A percentile compares a stretch with the other conserved stretches of the same genome.
These are phyloP conservation scores for Suhomyces chickasaworum DNA, from an alignment of 1,139 yeast genomes.

Conservation along the genomic window DNA sequence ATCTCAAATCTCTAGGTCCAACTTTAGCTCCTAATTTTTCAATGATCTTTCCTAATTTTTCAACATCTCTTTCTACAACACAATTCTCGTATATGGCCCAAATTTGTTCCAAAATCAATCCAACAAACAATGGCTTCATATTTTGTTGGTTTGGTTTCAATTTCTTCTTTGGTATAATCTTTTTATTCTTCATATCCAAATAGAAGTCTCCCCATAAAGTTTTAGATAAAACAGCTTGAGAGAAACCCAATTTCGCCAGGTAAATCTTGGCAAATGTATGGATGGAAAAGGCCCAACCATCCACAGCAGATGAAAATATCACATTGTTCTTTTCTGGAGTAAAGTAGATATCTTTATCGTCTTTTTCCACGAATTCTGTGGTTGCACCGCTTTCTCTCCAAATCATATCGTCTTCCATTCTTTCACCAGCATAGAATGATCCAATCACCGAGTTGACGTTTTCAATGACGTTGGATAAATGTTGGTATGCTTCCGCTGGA, in stretches of 20 bases:
- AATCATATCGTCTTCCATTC: conserved; percentile 85
- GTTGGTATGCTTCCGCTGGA: conserved; percentile 84
- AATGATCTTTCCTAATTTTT: conserved; percentile 73
- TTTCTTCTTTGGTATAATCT: conserved; percentile 63
- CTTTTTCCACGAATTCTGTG: conserved; percentile 69
- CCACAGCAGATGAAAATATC: conserved; percentile 90
- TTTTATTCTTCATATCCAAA: conserved; percentile 86
- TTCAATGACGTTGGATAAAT: conserved; percentile 75
- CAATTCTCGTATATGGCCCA: conserved; percentile 89
- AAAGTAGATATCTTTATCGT: conserved; percentile 84
- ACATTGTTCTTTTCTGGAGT: conserved; percentile 91
- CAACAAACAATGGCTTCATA: conserved; percentile 82
- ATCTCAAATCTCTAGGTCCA: conserved; percentile 72
- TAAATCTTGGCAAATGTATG: conserved; percentile 87
- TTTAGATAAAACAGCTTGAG: conserved; percentile 73
- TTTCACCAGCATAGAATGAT: conserved; percentile 87
- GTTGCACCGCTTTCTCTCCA: conserved; percentile 70
- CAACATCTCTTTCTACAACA: conserved; percentile 64
- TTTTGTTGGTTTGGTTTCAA: conserved; percentile 52
- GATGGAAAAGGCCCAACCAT: conserved; percentile 97
- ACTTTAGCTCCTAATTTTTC: conserved; percentile 68
- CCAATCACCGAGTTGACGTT: conserved; percentile 96
- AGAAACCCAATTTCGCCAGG: conserved; percentile 82
- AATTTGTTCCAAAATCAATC: conserved; percentile 81
- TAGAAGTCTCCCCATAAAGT: conserved; percentile 97